Conservation (phyloP, 2,329 filamentous ascomycete genomes). For the Xylariaceae sp. region DNA sequence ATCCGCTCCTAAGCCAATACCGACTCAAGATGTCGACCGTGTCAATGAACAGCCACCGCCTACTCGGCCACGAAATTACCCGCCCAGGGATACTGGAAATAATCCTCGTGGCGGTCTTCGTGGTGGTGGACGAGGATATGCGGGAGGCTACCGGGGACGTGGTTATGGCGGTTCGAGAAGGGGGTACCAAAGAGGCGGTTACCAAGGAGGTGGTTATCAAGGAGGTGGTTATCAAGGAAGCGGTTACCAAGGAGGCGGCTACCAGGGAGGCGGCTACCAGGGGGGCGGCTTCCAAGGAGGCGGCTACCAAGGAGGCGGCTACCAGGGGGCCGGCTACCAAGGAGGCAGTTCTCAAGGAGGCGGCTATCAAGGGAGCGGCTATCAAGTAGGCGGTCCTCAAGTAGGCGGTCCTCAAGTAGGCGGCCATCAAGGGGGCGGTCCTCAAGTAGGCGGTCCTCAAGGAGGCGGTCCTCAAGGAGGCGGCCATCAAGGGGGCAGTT, state of each 20-base stretch:
- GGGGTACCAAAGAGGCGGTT: constrained; percentile 9
- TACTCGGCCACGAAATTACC: constrained; percentile 2
- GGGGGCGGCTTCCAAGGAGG: too few relatives aligned
- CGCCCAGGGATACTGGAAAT: constrained; percentile 2
- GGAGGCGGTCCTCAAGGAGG: too few relatives aligned
- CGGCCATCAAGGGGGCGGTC: too few relatives aligned
- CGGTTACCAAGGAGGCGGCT: too few relatives aligned
- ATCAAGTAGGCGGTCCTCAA: too few relatives aligned
- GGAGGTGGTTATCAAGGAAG: constrained; percentile 7
- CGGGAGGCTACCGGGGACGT: constrained; percentile 22
- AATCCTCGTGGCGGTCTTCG: constrained; percentile 22
- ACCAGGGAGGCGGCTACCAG: too few relatives aligned
- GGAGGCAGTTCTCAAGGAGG: too few relatives aligned
- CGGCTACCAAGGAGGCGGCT: too few relatives aligned
- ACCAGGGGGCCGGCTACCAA: too few relatives aligned
- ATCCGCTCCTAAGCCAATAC: constrained; percentile 8
- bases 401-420: too few relatives aligned
- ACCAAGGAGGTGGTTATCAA: constrained; percentile 4
- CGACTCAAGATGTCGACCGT: neutral
- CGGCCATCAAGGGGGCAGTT: too few relatives aligned
- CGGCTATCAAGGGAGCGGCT: too few relatives aligned
- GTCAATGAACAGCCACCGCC: neutral
- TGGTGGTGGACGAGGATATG: constrained; percentile 26
- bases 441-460: constrained; percentile 8
- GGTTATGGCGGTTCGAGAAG: constrained; percentile 24